These are phyloP conservation scores for Talaromyces sp. DNA, from an alignment of 2,329 filamentous ascomycete species.

Conservation along the genomic window DNA sequence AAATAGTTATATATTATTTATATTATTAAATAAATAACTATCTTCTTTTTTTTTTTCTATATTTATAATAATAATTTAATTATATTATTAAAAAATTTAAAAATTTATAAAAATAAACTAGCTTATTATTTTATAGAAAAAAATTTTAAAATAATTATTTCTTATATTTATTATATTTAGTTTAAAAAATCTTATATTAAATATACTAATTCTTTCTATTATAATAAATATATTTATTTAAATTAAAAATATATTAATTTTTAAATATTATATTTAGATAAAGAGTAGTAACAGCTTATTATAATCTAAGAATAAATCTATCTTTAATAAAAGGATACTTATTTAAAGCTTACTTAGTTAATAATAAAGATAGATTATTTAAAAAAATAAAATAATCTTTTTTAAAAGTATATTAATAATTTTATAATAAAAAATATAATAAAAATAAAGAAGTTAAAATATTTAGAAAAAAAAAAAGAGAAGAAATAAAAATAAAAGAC, in stretches of 20 bases:
- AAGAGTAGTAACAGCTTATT: background rate
- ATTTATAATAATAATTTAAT: background rate
- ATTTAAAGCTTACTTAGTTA: no score
- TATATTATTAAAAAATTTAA: background rate
- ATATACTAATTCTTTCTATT: background rate
- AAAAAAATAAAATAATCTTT: background rate
- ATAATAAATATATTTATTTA: background rate
- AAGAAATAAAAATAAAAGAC: background rate
- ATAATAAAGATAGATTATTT: no score
- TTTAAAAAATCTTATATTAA: background rate
- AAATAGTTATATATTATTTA: background rate
- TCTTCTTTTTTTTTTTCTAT: background rate
- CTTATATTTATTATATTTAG: background rate
- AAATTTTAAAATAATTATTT: background rate
- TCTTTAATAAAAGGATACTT: constrained; percentile 1
- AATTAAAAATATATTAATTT: no score
- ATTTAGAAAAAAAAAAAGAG: background rate
- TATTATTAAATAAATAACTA: background rate
- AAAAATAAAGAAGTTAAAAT: background rate
- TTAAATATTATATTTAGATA: no score
- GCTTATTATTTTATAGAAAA: background rate
- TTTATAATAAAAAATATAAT: background rate
- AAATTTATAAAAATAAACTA: background rate
- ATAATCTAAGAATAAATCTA: background rate
- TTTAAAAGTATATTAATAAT: background rate